A percentile compares a stretch with the other conserved stretches of the same genome.
These are phyloP conservation scores for Fusarium buxicola DNA, from an alignment of 2,329 filamentous ascomycete species.

Conservation along the genomic window DNA sequence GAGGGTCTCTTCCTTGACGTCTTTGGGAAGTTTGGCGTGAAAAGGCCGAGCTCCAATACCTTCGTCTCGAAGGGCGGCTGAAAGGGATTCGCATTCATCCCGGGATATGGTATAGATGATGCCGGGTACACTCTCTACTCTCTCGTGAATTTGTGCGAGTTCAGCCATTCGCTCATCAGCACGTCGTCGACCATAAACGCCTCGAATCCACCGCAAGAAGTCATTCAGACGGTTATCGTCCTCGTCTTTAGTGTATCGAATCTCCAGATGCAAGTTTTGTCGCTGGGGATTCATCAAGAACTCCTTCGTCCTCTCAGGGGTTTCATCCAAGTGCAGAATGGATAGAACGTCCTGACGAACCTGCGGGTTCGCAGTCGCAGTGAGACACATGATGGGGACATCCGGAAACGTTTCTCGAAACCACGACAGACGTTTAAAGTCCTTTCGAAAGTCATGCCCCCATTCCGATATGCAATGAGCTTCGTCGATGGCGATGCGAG, in stretches of 20 bases:
- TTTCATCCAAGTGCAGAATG: slow-evolving; percentile 74
- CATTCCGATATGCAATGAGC: slow-evolving; percentile 98
- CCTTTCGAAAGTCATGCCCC: slow-evolving; percentile 96
- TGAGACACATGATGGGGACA: slow-evolving; percentile 92
- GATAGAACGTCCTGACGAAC: slow-evolving; percentile 86
- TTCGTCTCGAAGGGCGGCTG: slow-evolving; percentile 72
- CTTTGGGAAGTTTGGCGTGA: slow-evolving; percentile 75
- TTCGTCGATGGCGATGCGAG: slow-evolving; percentile 90
- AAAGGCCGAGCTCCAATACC: slow-evolving; percentile 81
- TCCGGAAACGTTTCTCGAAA: slow-evolving; percentile 84
- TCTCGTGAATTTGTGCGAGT: slow-evolving; percentile 64
- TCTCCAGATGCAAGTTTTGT: slow-evolving; percentile 89
- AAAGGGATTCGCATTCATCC: slow-evolving; percentile 78
- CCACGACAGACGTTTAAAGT: slow-evolving; percentile 88
- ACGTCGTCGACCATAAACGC: slow-evolving; percentile 77
- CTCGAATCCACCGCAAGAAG: slow-evolving; percentile 80
- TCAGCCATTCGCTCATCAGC: slow-evolving; percentile 68
- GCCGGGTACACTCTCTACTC: slow-evolving; percentile 74
- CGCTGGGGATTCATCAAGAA: slow-evolving; percentile 89
- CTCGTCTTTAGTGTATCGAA: slow-evolving; percentile 83
- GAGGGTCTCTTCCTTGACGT: slow-evolving; percentile 77
- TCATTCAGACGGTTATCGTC: slow-evolving; percentile 77
- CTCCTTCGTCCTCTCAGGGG: slow-evolving; percentile 69
- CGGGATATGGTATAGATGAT: slow-evolving; percentile 85
- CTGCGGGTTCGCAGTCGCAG: slow-evolving; percentile 85